These are phyloP conservation scores for Curvularia sp. DNA, from an alignment of 2,329 filamentous ascomycete genomes.

Conservation along the genomic window DNA sequence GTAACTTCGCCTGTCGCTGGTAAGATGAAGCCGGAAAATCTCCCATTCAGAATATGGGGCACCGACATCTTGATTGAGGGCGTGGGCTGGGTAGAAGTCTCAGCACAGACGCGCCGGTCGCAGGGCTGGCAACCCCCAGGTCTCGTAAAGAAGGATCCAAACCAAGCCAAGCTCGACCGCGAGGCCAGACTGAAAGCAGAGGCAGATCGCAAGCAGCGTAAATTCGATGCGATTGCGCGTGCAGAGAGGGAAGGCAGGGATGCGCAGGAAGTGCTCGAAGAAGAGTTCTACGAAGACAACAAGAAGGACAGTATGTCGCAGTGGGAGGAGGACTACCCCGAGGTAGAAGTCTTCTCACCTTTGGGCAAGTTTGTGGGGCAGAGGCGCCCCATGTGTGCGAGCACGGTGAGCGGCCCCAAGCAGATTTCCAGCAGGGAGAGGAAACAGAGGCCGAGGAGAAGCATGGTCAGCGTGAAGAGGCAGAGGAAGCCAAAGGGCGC, in stretches of 20 bases:
- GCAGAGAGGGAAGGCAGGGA: slow-evolving; percentile 24
- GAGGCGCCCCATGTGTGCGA: slow-evolving; percentile 74
- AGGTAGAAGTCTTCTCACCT: slow-evolving; percentile 85
- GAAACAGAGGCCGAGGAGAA: slow-evolving; percentile 67
- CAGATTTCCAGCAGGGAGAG: slow-evolving; percentile 58
- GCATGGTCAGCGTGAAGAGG: slow-evolving; percentile 65
- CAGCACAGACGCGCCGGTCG: slow-evolving; percentile 73
- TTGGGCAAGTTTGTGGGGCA: slow-evolving; percentile 79
- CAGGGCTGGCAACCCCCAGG: slow-evolving; percentile 42
- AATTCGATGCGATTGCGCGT: slow-evolving; percentile 28
- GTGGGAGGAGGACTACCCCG: slow-evolving; percentile 61
- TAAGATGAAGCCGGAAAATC: slow-evolving; percentile 68
- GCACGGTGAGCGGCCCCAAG: slow-evolving; percentile 65
- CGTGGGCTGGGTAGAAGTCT: slow-evolving; percentile 90
- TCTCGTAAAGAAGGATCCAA: slow-evolving; percentile 59
- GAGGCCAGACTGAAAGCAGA: slow-evolving; percentile 13
- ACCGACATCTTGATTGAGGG: slow-evolving; percentile 90
- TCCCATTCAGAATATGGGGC: slow-evolving; percentile 82
- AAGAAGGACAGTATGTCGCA: slow-evolving; percentile 24
- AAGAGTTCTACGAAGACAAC: slow-evolving; percentile 28
- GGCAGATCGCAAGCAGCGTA: slow-evolving; percentile 25
- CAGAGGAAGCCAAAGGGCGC: slow-evolving; percentile 36
- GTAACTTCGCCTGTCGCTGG: slow-evolving; percentile 69
- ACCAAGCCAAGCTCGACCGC: slow-evolving; percentile 32
- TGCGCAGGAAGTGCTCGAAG: slow-evolving; percentile 44